Evolutionary conservation across 768 basidiomycete genomes (phyloP).

Genomic region (Phlegmacium glaucopus): DNA sequence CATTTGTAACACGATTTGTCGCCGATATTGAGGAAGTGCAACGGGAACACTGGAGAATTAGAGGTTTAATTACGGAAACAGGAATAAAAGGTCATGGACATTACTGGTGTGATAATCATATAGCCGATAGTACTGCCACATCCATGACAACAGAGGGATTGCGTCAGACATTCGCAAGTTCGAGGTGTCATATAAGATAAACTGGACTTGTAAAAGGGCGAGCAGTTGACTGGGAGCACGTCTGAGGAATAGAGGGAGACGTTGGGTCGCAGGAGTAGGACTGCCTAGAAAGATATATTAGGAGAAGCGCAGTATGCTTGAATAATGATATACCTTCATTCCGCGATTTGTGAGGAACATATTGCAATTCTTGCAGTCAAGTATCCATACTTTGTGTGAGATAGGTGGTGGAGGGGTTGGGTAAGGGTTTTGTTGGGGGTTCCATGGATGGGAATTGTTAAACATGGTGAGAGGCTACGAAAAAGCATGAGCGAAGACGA

Average conservation of each 20-base stretch:
- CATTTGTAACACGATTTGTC: slow-evolving; percentile 73
- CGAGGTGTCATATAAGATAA: slow-evolving; percentile 35
- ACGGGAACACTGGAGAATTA: slow-evolving; percentile 47
- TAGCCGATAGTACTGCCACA: slow-evolving; percentile 77
- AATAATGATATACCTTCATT: slow-evolving; percentile 59
- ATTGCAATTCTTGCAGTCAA: slow-evolving; percentile 73
- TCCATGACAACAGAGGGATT: slow-evolving; percentile 75
- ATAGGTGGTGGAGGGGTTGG: slow-evolving; percentile 38
- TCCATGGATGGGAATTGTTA: slow-evolving; percentile 21
- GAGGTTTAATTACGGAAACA: slow-evolving; percentile 3
- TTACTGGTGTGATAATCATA: slow-evolving; percentile 70
- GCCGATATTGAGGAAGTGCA: slow-evolving; percentile 71
- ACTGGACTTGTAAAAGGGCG: slow-evolving; percentile 41
- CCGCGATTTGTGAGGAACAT: slow-evolving; percentile 80
- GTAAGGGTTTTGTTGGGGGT: slow-evolving; percentile 34
- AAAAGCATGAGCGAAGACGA: background rate
- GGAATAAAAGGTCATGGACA: slow-evolving; percentile 8
- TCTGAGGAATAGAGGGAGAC: slow-evolving; percentile 84
- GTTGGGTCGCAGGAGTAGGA: slow-evolving; percentile 76
- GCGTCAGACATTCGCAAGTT: slow-evolving; percentile 84
- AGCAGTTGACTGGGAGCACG: slow-evolving; percentile 74
- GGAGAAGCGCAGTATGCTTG: slow-evolving; percentile 1
- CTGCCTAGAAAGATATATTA: slow-evolving; percentile 49
- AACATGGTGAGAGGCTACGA: background rate
- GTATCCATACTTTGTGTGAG: slow-evolving; percentile 75